Percentiles rank a stretch among this genome's conserved stretches.
Evolutionary conservation across 2,329 filamentous ascomycete genomes (phyloP).

Genomic region (Cordyceps cateniannulata): DNA sequence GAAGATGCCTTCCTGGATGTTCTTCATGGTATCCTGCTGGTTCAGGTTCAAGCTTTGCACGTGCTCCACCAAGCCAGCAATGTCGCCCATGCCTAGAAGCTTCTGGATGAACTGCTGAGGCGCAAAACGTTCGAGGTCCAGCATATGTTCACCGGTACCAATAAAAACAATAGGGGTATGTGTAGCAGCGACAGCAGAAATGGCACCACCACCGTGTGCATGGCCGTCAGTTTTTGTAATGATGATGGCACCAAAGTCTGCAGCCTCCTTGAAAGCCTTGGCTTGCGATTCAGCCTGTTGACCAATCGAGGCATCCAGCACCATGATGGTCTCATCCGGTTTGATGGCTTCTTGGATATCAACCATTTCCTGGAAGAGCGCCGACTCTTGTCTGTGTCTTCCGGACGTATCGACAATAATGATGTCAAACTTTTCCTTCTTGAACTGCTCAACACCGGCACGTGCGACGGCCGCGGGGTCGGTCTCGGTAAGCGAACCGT

Average conservation of each 20-base stretch:
- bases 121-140: conserved; percentile 88
- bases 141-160: conserved; percentile 93
- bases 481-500: conserved; percentile 91
- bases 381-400: conserved; percentile 88
- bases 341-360: conserved; percentile 84
- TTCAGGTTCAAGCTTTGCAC: conserved; percentile 93
- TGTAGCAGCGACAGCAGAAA: conserved; percentile 93
- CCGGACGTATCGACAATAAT: conserved; percentile 98
- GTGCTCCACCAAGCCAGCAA: conserved; percentile 90
- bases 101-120: conserved; percentile 92
- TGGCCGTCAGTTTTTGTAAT: conserved; percentile 98
- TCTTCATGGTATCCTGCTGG: conserved; percentile 98
- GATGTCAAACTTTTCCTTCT: conserved; percentile 96
- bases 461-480: conserved; percentile 88
- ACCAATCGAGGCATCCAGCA: conserved; percentile 92
- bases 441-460: conserved; percentile 98
- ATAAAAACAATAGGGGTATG: conserved; percentile 97
- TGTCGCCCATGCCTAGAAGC: conserved; percentile 93
- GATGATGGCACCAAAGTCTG: conserved; percentile 96
- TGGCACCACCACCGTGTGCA: conserved; percentile 91
- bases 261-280: conserved; percentile 93
- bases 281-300: conserved; percentile 93
- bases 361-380: conserved; percentile 94
- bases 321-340: conserved; percentile 97
- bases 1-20: conserved; percentile 94